Conservation (phyloP, 1,284 basidiomycete genomes). For the Volvariella surrecta region DNA sequence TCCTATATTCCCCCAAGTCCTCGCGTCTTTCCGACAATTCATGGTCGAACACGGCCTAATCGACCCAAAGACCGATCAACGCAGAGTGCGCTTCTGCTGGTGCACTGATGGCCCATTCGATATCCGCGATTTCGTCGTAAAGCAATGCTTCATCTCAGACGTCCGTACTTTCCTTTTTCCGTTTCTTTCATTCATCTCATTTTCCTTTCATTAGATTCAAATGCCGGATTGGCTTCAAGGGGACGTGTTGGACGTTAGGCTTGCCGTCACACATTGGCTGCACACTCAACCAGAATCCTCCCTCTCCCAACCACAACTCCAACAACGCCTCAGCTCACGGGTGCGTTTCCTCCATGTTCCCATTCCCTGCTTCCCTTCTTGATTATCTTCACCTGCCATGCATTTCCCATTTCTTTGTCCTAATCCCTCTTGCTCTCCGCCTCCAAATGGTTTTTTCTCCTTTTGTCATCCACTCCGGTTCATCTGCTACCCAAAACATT, state of each 20-base stretch:
- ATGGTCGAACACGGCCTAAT: conserved; percentile 59
- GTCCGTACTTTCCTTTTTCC: conserved; percentile 26
- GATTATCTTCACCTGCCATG: conserved; percentile 1
- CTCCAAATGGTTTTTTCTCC: too few relatives aligned
- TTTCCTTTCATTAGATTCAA: conserved; percentile 34
- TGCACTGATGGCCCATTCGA: conserved; percentile 80
- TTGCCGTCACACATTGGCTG: conserved; percentile 42
- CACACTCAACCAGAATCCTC: conserved; percentile 10
- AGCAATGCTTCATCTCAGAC: conserved; percentile 82
- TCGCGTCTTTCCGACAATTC: conserved; percentile 61
- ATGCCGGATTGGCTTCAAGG: conserved; percentile 66
- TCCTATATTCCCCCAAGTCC: conserved; percentile 67
- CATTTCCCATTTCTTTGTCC: conserved; percentile 5
- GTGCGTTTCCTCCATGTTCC: neutral
- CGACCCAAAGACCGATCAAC: conserved; percentile 44
- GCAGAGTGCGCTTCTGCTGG: conserved; percentile 60
- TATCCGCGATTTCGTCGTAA: conserved; percentile 77
- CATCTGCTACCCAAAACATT: too few relatives aligned
- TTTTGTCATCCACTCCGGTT: too few relatives aligned
- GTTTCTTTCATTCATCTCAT: conserved; percentile 4
- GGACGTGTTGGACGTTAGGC: conserved; percentile 64
- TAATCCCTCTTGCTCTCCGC: too few relatives aligned
- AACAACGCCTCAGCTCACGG: conserved; percentile 5
- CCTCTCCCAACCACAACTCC: conserved; percentile 1
- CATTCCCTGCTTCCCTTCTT: neutral